Conservation (phyloP, 805 yeast species). For the Wickerhamiella brachini region DNA sequence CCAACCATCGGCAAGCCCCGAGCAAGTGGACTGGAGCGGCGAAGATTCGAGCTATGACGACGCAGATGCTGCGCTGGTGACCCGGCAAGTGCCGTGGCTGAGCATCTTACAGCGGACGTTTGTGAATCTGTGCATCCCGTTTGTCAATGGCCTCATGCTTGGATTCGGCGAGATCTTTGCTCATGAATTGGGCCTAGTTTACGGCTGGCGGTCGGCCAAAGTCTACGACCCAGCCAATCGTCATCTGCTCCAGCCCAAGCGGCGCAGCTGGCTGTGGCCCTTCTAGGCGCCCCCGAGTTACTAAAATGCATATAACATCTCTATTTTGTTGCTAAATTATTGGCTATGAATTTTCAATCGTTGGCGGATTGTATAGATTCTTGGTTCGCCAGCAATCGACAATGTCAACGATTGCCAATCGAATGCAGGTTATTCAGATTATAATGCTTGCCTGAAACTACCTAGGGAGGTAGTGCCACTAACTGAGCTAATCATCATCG, state of each 20-base stretch:
- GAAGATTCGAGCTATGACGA: constrained; percentile 1
- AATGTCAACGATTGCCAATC: too few relatives aligned
- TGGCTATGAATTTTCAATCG: too few relatives aligned
- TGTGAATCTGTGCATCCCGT: constrained; percentile 71
- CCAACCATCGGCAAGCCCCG: neutral
- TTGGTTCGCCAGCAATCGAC: too few relatives aligned
- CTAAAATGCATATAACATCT: neutral
- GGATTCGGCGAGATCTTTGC: constrained; percentile 94
- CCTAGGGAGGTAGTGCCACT: too few relatives aligned
- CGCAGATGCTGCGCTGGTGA: neutral
- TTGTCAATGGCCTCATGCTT: constrained; percentile 85
- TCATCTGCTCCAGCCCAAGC: constrained; percentile 7
- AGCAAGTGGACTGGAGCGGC: neutral
- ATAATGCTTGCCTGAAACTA: too few relatives aligned
- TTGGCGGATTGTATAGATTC: too few relatives aligned
- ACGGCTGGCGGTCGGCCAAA: constrained; percentile 43
- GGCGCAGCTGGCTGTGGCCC: constrained; percentile 14
- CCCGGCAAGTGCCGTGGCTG: constrained; percentile 10
- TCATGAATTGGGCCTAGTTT: constrained; percentile 75
- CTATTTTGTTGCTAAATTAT: too few relatives aligned
- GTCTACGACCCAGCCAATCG: constrained; percentile 13
- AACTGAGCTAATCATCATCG: too few relatives aligned
- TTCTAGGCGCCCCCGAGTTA: too few relatives aligned
- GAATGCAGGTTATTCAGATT: too few relatives aligned
- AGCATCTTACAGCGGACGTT: constrained; percentile 20